Evolutionary conservation across 208 protist genomes (phyloP).

Genomic region (Trichomonas gallinae): DNA sequence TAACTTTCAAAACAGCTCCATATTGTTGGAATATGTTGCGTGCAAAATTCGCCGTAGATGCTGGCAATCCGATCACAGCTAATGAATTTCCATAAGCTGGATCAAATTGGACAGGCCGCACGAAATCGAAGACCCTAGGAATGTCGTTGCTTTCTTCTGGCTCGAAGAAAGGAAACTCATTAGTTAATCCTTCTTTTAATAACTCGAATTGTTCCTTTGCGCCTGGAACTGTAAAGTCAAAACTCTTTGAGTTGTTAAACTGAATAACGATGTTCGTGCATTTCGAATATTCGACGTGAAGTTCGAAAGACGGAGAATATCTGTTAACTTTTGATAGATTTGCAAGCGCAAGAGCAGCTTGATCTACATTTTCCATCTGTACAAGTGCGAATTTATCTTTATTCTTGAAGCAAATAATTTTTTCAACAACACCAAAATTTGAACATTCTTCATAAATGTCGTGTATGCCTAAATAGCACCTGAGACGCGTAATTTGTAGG

Average conservation of each 20-base stretch:
- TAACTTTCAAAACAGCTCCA: background rate
- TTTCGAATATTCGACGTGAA: background rate
- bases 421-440: background rate
- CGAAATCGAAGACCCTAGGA: background rate
- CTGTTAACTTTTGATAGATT: background rate
- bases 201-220: background rate
- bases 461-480: background rate
- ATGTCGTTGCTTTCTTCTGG: background rate
- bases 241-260: conserved; percentile 20
- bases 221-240: background rate
- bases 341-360: background rate
- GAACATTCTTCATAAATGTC: conserved; percentile 22
- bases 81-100: background rate
- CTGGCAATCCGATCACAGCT: background rate
- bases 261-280: background rate
- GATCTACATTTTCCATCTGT: background rate
- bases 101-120: background rate
- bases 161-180: background rate
- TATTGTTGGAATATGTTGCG: background rate
- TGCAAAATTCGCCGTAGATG: background rate
- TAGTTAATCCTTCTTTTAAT: background rate
- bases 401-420: conserved; percentile 8
- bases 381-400: background rate
- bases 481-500: background rate
- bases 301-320: background rate